A percentile compares a stretch with the other conserved stretches of the same genome.
Conservation (phyloP, 495 filamentous ascomycete genomes). For the Corynascus novoguineensis region DNA sequence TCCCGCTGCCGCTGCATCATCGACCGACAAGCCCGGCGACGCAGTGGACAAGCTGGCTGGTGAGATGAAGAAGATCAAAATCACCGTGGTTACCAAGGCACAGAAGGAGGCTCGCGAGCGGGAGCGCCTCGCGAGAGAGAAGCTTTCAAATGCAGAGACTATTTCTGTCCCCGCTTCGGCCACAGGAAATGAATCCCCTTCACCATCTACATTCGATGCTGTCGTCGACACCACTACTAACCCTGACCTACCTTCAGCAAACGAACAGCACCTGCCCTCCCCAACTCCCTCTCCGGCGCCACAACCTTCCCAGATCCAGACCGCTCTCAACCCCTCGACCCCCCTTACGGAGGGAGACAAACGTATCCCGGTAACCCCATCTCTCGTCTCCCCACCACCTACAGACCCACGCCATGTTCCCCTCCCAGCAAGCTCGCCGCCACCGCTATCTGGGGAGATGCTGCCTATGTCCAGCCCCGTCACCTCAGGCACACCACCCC, state of each 20-base stretch:
- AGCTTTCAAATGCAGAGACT: slow-evolving; percentile 23
- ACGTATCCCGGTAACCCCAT: not conserved
- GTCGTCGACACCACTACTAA: slow-evolving; percentile 2
- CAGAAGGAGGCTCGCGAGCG: slow-evolving; percentile 55
- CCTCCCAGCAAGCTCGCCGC: slow-evolving; percentile 18
- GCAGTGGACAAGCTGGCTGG: slow-evolving; percentile 58
- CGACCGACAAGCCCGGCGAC: slow-evolving; percentile 23
- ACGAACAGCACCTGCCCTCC: slow-evolving; percentile 3
- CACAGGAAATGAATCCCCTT: slow-evolving; percentile 7
- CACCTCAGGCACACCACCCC: slow-evolving; percentile 3
- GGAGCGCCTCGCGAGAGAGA: slow-evolving; percentile 28
- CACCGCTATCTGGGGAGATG: slow-evolving; percentile 6
- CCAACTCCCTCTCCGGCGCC: not conserved
- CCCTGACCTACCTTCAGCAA: not conserved
- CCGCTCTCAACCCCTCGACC: slow-evolving; percentile 8
- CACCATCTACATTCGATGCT: too few relatives aligned
- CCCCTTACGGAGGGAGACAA: not conserved
- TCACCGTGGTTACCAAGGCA: slow-evolving; percentile 66
- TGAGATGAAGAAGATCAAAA: slow-evolving; percentile 70
- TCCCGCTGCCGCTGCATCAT: not conserved
- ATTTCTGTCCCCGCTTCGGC: slow-evolving; percentile 15
- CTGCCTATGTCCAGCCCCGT: not conserved
- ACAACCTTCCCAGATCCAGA: not conserved
- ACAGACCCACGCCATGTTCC: slow-evolving; percentile 10
- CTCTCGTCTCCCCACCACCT: not conserved